A percentile compares a stretch with the other conserved stretches of the same genome.
Conservation (phyloP, 805 yeast species). For the Tetrapisispora iriomotensis region DNA sequence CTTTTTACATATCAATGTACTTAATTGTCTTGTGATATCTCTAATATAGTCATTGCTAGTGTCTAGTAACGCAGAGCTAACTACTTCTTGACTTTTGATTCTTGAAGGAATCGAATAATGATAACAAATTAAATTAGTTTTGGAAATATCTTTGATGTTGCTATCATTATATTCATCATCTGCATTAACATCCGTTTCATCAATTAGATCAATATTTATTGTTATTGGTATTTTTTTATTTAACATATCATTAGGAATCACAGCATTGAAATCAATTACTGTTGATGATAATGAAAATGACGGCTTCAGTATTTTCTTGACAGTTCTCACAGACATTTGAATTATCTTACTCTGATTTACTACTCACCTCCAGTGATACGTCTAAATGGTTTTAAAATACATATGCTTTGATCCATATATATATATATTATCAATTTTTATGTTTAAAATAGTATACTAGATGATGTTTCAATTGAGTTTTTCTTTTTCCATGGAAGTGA, state of each 20-base stretch:
- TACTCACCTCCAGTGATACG: too few species aligned
- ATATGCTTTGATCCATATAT: too few species aligned
- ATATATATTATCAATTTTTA: too few species aligned
- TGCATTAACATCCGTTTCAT: neutral
- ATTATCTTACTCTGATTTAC: too few species aligned
- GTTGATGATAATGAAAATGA: constrained; percentile 5
- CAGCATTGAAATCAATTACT: constrained; percentile 14
- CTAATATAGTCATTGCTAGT: constrained; percentile 20
- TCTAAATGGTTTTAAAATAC: too few species aligned
- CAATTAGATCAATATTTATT: constrained; percentile 9
- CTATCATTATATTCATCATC: neutral
- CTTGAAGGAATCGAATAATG: constrained; percentile 22
- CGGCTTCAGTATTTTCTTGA: constrained; percentile 8
- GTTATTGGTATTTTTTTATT: constrained; percentile 17
- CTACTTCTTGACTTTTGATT: constrained; percentile 9
- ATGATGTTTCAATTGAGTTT: too few species aligned
- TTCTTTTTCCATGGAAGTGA: too few species aligned
- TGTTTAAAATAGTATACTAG: too few species aligned
- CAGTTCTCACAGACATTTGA: constrained; percentile 10
- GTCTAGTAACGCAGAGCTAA: constrained; percentile 20
- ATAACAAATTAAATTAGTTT: constrained; percentile 14
- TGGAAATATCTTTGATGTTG: constrained; percentile 1
- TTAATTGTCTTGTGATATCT: constrained; percentile 23
- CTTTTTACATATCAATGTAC: constrained; percentile 19
- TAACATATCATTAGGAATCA: constrained; percentile 12